These are phyloP conservation scores for Cardamine chenopodiifolia DNA, from an alignment of 345 rosid genomes.

Conservation along the genomic window DNA sequence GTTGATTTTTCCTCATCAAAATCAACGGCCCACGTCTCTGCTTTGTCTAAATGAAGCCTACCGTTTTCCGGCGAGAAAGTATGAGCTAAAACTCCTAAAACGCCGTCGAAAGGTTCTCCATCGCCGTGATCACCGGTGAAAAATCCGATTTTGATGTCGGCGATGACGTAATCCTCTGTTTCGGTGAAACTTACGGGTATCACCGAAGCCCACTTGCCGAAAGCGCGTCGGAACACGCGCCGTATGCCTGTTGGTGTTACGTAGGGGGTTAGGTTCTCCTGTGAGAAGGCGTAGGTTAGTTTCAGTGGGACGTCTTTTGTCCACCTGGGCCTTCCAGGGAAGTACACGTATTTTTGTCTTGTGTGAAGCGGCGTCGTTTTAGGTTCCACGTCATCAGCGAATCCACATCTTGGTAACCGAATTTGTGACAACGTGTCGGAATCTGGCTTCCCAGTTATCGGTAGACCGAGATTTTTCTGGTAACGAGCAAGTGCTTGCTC, in stretches of 20 bases:
- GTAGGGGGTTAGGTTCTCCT: constrained; percentile 51
- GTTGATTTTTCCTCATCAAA: constrained; percentile 57
- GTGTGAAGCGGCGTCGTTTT: constrained; percentile 36
- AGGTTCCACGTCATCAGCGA: constrained; percentile 40
- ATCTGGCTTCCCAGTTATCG: constrained; percentile 60
- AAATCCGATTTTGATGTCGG: constrained; percentile 81
- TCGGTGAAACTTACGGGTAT: constrained; percentile 70
- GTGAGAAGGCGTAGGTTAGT: constrained; percentile 70
- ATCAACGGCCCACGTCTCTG: constrained; percentile 85
- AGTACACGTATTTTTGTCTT: constrained; percentile 49
- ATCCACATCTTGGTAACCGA: constrained; percentile 62
- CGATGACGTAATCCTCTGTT: constrained; percentile 54
- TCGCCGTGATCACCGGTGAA: constrained; percentile 86
- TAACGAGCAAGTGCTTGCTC: constrained; percentile 48
- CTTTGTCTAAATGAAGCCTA: constrained; percentile 72
- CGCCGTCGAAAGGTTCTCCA: constrained; percentile 89
- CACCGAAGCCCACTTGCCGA: constrained; percentile 67
- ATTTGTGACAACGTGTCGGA: constrained; percentile 50
- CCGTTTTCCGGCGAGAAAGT: constrained; percentile 88
- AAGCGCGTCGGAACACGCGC: constrained; percentile 58
- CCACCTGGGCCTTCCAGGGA: constrained; percentile 78
- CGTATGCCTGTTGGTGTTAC: constrained; percentile 45
- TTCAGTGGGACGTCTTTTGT: constrained; percentile 51
- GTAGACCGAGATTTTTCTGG: constrained; percentile 59
- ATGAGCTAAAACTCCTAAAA: constrained; percentile 72